These are phyloP conservation scores for Limnanthes douglasii DNA, from an alignment of 345 rosid genomes.

Conservation along the genomic window DNA sequence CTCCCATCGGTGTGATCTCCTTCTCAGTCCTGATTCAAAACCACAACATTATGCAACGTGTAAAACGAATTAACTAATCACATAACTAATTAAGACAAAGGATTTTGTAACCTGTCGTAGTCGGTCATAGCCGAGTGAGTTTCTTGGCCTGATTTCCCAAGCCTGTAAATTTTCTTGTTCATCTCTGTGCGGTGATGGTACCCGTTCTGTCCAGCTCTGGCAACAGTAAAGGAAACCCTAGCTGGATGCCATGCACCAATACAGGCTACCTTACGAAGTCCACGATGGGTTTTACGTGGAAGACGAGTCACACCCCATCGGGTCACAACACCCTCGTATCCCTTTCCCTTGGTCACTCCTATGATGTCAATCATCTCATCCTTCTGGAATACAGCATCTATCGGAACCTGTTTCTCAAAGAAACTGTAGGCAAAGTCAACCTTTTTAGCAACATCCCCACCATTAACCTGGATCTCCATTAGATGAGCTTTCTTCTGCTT, in stretches of 20 bases:
- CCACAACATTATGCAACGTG: neutral
- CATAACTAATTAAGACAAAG: too few relatives aligned
- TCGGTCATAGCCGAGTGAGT: slow-evolving; percentile 57
- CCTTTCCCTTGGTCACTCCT: slow-evolving; percentile 84
- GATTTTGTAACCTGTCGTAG: slow-evolving; percentile 38
- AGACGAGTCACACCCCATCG: slow-evolving; percentile 94
- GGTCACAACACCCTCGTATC: slow-evolving; percentile 83
- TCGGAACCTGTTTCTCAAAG: slow-evolving; percentile 75
- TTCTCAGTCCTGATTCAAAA: slow-evolving; percentile 56
- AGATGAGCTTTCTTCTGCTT: slow-evolving; percentile 87
- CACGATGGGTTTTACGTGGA: slow-evolving; percentile 84
- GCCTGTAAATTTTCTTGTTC: slow-evolving; percentile 75
- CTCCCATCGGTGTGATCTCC: slow-evolving; percentile 75
- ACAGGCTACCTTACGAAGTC: slow-evolving; percentile 92
- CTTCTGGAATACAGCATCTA: slow-evolving; percentile 72
- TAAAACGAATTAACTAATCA: neutral
- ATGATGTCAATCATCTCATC: slow-evolving; percentile 82
- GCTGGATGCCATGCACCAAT: slow-evolving; percentile 98
- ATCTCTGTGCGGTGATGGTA: slow-evolving; percentile 87
- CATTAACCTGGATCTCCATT: slow-evolving; percentile 86
- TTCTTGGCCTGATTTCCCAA: slow-evolving; percentile 58
- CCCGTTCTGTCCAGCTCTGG: slow-evolving; percentile 96
- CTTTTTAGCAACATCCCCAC: slow-evolving; percentile 60
- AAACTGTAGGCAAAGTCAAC: slow-evolving; percentile 67
- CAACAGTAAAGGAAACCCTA: slow-evolving; percentile 84